Evolutionary conservation across 2,329 filamentous ascomycete species (phyloP), one percentile per base, ranked within the genome.

Genomic region (Orbilia ellipsospora): DNA sequence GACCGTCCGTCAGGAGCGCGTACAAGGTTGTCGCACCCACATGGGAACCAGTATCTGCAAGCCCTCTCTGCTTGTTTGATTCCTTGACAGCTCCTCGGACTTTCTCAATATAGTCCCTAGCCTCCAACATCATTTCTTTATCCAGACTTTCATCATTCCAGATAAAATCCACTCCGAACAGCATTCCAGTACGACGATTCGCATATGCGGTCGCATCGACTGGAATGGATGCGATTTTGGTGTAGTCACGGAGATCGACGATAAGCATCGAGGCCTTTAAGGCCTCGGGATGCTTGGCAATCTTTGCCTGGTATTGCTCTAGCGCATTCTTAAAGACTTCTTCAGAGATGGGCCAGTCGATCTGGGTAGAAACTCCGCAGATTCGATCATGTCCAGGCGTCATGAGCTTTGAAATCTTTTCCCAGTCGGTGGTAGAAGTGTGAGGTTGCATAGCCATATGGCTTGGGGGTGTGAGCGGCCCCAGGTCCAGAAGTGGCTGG

Each of bases 1-100:
- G 52, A 12, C 72, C 72, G 23, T 75, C 72, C 12, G 28, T 65
- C n/a, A 75, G 3, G 13, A 75, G 48, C 2, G 72, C 57, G 20
- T 75, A 75, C 45, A 75, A 42, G n/a, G 72, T 75, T n/a, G 72
- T 75, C n/a, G 72, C 72, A 15, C 12, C 72, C 15, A 75, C 72
- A n/a, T 75, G 72, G 4, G 64, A 40, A 1, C 72, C 72, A 42
- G 60, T 59, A 8, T 75, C 72, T 13, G 72, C 57, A n/a, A 75
- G 55, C 44, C 72, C 72, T 20, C 20, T 75, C 36, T 75, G 64
- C 26, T 54, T 31, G 12, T 65, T 65, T 7, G 48, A 45, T 7
- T 75, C 59, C 44, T 75, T 75, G 44, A 63, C 36, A 26, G 12
- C 48, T 16, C n/a, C 16, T 12, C 72, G 42, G 0, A 75, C 52